phyloP scores from a whole-genome alignment of 176 grass and related monocot species.

The Panicum miliaceum region DNA sequence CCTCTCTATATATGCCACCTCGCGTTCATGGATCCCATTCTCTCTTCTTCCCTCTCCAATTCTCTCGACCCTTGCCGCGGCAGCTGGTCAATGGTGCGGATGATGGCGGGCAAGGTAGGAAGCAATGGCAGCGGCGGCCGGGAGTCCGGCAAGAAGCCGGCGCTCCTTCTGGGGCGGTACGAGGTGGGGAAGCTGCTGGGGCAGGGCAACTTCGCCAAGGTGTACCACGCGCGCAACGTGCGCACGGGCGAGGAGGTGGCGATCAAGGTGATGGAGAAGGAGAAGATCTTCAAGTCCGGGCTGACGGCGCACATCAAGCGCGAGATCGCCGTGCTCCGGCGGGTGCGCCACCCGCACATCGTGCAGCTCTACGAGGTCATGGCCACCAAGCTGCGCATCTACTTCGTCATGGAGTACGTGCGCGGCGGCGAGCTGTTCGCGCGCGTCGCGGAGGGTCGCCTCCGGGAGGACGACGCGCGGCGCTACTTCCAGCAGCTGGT shows the following conservation, averaged over 20 bases:
- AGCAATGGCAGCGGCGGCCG: not conserved
- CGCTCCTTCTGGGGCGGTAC: slow-evolving; percentile 76
- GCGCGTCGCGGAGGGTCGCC: slow-evolving; percentile 69
- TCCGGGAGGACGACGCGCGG: slow-evolving; percentile 65
- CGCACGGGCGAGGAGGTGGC: slow-evolving; percentile 72
- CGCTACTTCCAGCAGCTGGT: slow-evolving; percentile 96
- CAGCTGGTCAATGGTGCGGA: slow-evolving; percentile 37
- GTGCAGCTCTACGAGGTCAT: slow-evolving; percentile 95
- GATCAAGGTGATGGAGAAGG: slow-evolving; percentile 96
- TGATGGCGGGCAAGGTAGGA: slow-evolving; percentile 43
- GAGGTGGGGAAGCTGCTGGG: slow-evolving; percentile 87
- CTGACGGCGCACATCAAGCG: slow-evolving; percentile 85
- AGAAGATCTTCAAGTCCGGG: slow-evolving; percentile 76
- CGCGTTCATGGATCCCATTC: not conserved
- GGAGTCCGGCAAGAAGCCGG: slow-evolving; percentile 45
- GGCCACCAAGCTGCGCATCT: slow-evolving; percentile 95
- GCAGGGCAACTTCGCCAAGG: slow-evolving; percentile 92
- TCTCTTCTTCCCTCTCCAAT: slow-evolving; percentile 22
- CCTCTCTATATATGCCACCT: slow-evolving; percentile 31
- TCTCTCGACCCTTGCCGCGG: not conserved
- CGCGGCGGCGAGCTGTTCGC: slow-evolving; percentile 96
- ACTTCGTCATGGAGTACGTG: slow-evolving; percentile 99
- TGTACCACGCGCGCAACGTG: slow-evolving; percentile 82
- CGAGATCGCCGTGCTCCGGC: slow-evolving; percentile 87
- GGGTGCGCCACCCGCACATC: slow-evolving; percentile 92